Percentiles rank a stretch among this genome's conserved stretches.
These are phyloP conservation scores for Melaleuca quinquenervia DNA, from an alignment of 345 rosid genomes.

Conservation along the genomic window DNA sequence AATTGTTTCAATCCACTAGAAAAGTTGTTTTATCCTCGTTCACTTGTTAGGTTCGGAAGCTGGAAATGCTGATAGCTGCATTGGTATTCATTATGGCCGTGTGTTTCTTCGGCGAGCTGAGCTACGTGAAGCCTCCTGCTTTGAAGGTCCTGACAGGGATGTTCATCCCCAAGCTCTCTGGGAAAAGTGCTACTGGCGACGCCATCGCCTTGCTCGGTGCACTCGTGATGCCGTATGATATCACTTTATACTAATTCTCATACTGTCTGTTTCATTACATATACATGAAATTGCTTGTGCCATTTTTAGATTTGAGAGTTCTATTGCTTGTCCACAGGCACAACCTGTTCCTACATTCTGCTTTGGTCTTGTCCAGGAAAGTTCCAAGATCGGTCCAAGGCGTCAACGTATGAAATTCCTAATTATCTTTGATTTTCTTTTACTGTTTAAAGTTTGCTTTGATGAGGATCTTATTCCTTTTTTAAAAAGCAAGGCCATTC, in stretches of 20 bases:
- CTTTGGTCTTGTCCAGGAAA: constrained; percentile 23
- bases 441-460: background rate
- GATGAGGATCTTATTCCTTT: background rate
- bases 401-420: constrained; percentile 24
- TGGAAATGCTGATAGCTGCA: background rate
- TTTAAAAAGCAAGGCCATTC: background rate
- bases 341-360: constrained; percentile 33
- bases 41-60: constrained; percentile 2
- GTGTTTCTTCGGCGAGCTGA: constrained; percentile 4
- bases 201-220: constrained; percentile 10
- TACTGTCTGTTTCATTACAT: background rate
- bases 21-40: background rate
- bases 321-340: background rate
- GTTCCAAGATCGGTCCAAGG: constrained; percentile 36
- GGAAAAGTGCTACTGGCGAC: background rate
- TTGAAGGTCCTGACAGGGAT: background rate
- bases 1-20: background rate
- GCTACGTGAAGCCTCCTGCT: background rate
- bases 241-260: background rate
- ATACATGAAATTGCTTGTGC: background rate
- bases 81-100: background rate
- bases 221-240: constrained; percentile 8
- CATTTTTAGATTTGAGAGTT: background rate
- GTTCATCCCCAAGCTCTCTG: constrained; percentile 2
- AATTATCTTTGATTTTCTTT: background rate